Base-by-base conservation (phyloP, 2,329 filamentous ascomycete genomes). In the Juglanconis oblonga region DNA sequence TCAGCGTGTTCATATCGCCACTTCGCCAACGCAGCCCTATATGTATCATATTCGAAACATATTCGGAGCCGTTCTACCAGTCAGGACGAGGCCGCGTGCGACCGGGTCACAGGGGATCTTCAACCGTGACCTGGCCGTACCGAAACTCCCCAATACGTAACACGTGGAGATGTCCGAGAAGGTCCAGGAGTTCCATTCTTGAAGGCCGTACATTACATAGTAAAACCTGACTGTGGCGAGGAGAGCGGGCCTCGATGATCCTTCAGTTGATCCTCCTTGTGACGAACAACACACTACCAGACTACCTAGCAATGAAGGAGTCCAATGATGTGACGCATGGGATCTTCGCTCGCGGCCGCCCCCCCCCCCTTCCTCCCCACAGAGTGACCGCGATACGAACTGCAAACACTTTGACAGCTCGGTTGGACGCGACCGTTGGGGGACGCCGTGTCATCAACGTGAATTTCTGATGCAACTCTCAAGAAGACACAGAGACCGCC, bases 331-430 rank as follows among this genome's bases (percentile, higher is more conserved):
- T 58, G 55, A 51, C 45, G 55, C 36, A 45, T 14, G 51, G 13
- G 35, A 10, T 29, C 6, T 36, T 38, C 32, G 2, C 29, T 13
- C 24, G 24, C 24, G 24, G 24, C 24, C 24, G 24, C 24, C 24
- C 24, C 24, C 24, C 24, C 24, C 24, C 24, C 24, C 24, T 24
- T 24, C 24, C 24, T 24, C 24, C 24, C 24, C 24, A 24, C 24
- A 24, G 48, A 48, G 48, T 42, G 51, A 52, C 33, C 40, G 45
- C 47, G 52, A 52, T 48, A 62, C 59, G 51, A 47, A 59, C 44
- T 35, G 14, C 52, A 54, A 42, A 52, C 42, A 54, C 45, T 13
- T 48, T 29, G 14, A 8, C 24, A 13, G 45, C 8, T 31, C 29
- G 29, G 42, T 36, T 35, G 53, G 53, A 48, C 44, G 44, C n/a